Evolutionary conservation across 495 filamentous ascomycete genomes (phyloP).

Genomic region (Podospora appendiculata): DNA sequence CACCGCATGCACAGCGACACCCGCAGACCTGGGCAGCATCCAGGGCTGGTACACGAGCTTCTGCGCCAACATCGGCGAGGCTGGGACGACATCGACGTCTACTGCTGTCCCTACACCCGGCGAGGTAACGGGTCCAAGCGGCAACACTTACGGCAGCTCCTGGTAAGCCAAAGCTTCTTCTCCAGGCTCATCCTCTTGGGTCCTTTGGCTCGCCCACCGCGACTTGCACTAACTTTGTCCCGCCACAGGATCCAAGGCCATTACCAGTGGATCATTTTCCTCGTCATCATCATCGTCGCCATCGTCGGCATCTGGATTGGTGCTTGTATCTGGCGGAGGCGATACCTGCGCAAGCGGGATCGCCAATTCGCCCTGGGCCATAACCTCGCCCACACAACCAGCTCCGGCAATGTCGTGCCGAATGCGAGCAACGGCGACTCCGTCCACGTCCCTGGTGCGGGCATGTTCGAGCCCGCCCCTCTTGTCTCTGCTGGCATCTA

Average conservation of each 20-base stretch:
- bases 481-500: slow-evolving; percentile 19
- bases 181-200: not conserved
- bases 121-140: too few relatives aligned
- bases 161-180: slow-evolving; percentile 14
- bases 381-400: slow-evolving; percentile 19
- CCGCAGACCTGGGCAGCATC: slow-evolving; percentile 31
- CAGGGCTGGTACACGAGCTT: slow-evolving; percentile 43
- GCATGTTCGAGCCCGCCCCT: slow-evolving; percentile 26
- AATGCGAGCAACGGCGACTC: slow-evolving; percentile 19
- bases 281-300: slow-evolving; percentile 43
- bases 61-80: slow-evolving; percentile 19
- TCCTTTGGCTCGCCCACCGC: too few relatives aligned
- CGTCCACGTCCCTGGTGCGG: slow-evolving; percentile 19
- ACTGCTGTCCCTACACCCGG: not conserved
- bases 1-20: slow-evolving; percentile 17
- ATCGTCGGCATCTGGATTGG: slow-evolving; percentile 46
- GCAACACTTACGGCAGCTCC: too few relatives aligned
- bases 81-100: slow-evolving; percentile 12
- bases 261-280: slow-evolving; percentile 50
- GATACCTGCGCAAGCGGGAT: slow-evolving; percentile 45
- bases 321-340: slow-evolving; percentile 43
- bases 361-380: slow-evolving; percentile 40
- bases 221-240: too few relatives aligned
- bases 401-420: slow-evolving; percentile 22
- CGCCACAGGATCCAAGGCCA: slow-evolving; percentile 38